phyloP scores from a whole-genome alignment of 495 filamentous ascomycete genomes.

The Cercophora samala region DNA sequence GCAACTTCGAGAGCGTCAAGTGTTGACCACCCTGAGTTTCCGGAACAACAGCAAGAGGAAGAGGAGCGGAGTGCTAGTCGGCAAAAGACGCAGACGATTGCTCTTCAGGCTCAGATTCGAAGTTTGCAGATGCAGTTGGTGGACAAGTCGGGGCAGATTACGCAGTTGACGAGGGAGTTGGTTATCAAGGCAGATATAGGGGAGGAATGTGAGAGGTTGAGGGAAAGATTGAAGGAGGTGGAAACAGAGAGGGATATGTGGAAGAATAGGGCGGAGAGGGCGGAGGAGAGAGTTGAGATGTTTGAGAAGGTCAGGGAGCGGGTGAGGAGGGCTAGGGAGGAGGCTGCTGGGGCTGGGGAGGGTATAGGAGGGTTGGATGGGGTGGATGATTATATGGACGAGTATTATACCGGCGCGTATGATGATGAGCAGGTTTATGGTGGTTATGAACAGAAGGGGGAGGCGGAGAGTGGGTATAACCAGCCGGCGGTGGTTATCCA shows the following conservation, averaged over 20 bases:
- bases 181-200: constrained; percentile 32
- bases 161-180: constrained; percentile 41
- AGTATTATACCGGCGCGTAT: not conserved
- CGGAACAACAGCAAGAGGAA: constrained; percentile 2
- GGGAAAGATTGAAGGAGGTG: constrained; percentile 44
- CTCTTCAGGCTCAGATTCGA: constrained; percentile 46
- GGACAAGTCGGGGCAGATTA: constrained; percentile 38
- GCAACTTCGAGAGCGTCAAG: not conserved
- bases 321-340: not conserved
- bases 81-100: constrained; percentile 28
- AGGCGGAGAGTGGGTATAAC: not conserved
- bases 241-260: constrained; percentile 46
- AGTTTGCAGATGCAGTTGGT: constrained; percentile 44
- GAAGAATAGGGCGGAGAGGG: constrained; percentile 48
- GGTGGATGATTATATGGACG: not conserved
- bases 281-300: constrained; percentile 45
- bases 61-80: constrained; percentile 4
- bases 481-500: not conserved
- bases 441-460: not conserved
- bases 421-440: not conserved
- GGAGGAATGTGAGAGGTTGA: constrained; percentile 40
- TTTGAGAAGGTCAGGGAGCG: constrained; percentile 35
- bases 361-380: not conserved
- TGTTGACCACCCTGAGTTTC: not conserved
- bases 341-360: not conserved